Evolutionary conservation across 2,329 filamentous ascomycete genomes (phyloP).

Genomic region (Trichoderma sp.): DNA sequence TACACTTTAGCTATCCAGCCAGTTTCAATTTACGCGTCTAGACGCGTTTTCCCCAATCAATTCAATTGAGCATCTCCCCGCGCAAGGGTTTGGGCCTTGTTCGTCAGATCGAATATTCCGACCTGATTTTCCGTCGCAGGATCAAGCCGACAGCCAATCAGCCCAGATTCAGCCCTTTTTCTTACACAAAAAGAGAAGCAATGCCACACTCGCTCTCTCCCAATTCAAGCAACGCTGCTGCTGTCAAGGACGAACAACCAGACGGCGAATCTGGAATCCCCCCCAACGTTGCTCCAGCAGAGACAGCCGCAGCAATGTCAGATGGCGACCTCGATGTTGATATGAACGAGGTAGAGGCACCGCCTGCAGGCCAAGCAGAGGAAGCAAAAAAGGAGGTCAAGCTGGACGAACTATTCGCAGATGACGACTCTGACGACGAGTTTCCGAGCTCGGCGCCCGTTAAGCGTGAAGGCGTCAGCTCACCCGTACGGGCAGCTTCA

Average conservation of each 20-base stretch:
- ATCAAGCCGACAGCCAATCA: background rate
- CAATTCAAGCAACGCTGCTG: conserved; percentile 29
- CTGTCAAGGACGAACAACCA: conserved; percentile 36
- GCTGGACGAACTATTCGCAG: conserved; percentile 58
- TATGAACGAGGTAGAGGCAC: conserved; percentile 33
- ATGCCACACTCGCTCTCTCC: conserved; percentile 47
- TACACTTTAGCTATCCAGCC: background rate
- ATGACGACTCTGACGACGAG: conserved; percentile 59
- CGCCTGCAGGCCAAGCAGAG: conserved; percentile 18
- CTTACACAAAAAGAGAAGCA: background rate
- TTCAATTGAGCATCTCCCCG: background rate
- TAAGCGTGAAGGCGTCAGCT: conserved; percentile 39
- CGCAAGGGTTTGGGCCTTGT: conserved; percentile 1
- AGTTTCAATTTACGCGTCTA: conserved; percentile 19
- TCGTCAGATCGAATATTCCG: background rate
- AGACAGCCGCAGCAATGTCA: conserved; percentile 23
- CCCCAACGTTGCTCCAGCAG: conserved; percentile 27
- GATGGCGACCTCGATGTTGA: conserved; percentile 39
- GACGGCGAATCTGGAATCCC: conserved; percentile 31
- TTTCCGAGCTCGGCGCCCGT: conserved; percentile 51
- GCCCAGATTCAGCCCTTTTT: background rate
- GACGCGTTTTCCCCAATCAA: conserved; percentile 4
- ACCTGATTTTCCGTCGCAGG: background rate
- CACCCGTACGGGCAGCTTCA: conserved; percentile 40
- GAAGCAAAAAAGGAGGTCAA: conserved; percentile 45